A percentile compares a stretch with the other conserved stretches of the same genome.
Conservation (phyloP, 2,329 filamentous ascomycete species). For the Stagonosporopsis vannaccii region DNA sequence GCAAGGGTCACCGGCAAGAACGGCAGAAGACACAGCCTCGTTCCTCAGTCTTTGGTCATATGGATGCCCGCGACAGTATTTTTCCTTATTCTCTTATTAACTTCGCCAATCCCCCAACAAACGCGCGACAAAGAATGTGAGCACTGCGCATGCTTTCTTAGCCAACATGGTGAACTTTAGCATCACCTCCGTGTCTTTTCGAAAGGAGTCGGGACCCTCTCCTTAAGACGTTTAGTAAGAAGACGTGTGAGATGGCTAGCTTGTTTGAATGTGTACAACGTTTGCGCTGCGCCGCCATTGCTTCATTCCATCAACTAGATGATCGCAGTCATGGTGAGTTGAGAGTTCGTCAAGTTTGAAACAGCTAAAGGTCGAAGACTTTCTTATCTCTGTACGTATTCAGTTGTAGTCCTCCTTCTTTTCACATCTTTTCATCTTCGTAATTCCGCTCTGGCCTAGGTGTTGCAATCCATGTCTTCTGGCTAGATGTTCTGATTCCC, state of each 20-base stretch:
- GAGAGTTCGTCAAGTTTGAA: not conserved
- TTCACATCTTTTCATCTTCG: too few relatives aligned
- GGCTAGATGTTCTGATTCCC: not conserved
- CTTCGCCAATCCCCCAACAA: not conserved
- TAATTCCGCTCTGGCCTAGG: not conserved
- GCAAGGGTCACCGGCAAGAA: slow-evolving; percentile 22
- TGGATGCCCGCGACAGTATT: not conserved
- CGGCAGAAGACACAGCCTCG: slow-evolving; percentile 18
- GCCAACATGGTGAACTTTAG: not conserved
- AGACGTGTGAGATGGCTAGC: not conserved
- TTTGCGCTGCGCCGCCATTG: not conserved
- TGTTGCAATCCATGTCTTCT: not conserved
- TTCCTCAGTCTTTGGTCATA: not conserved
- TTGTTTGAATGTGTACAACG: not conserved
- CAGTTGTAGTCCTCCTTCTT: too few relatives aligned
- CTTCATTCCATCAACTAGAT: not conserved
- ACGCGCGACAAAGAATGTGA: not conserved
- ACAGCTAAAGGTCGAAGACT: not conserved
- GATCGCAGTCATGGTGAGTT: not conserved
- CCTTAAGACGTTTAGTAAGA: not conserved
- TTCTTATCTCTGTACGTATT: not conserved
- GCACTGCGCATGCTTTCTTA: not conserved
- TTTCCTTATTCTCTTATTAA: not conserved
- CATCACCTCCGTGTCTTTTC: not conserved
- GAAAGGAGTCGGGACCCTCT: not conserved